Conservation (phyloP, 139 green algal species). For the Picochlorum sp. region DNA sequence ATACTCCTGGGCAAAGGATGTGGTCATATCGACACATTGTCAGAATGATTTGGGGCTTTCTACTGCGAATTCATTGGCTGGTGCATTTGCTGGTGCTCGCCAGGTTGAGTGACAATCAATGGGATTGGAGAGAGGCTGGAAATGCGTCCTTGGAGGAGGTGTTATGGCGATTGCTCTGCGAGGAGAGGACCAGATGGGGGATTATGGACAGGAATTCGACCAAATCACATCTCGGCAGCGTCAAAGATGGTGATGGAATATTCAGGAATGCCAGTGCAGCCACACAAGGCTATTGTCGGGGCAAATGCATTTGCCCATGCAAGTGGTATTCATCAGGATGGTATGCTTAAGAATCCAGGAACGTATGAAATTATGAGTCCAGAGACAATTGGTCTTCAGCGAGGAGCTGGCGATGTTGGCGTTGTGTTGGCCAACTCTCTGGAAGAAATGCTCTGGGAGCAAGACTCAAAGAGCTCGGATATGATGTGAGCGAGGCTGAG, state of each 20-base stretch:
- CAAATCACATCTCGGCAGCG: constrained; percentile 78
- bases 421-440: constrained; percentile 82
- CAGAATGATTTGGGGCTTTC: constrained; percentile 97
- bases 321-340: constrained; percentile 94
- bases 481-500: constrained; percentile 57
- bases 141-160: constrained; percentile 97
- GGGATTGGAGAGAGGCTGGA: constrained; percentile 97
- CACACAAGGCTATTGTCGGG: constrained; percentile 99
- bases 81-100: constrained; percentile 27
- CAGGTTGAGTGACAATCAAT: constrained; percentile 99
- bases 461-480: constrained; percentile 73
- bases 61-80: constrained; percentile 91
- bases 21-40: constrained; percentile 96
- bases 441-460: constrained; percentile 76
- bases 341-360: constrained; percentile 62
- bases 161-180: constrained; percentile 82
- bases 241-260: constrained; percentile 91
- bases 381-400: constrained; percentile 84
- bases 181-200: constrained; percentile 73
- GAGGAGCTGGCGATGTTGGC: constrained; percentile 59
- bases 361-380: constrained; percentile 99
- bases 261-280: constrained; percentile 85
- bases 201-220: constrained; percentile 82
- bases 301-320: constrained; percentile 98
- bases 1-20: constrained; percentile 73